Base-by-base conservation (phyloP, 139 green algal species). In the Micractinium conductrix region DNA sequence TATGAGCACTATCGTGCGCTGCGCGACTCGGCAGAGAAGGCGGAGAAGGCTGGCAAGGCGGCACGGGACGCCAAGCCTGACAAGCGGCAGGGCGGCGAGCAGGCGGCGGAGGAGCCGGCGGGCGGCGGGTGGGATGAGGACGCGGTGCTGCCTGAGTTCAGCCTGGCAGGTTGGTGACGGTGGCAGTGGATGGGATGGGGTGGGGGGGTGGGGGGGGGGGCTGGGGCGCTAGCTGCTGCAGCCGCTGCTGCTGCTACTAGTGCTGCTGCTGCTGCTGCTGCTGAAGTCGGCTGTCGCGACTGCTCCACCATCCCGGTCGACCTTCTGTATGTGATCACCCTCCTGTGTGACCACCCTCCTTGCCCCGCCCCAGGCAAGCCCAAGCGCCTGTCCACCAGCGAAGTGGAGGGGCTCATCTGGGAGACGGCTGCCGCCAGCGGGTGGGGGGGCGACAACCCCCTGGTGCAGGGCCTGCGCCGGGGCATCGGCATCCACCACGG, bases 401-500 rank as follows among this genome's bases (percentile, higher is more conserved):
- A 82, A 40, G 58, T 87, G 50, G 63, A 38, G 50, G 78, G 86
- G n/a, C 48, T 75, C 6, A 81, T 89, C 22, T 7, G 82, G 35
- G 45, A 85, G 53, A 35, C 85, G 24, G 50, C 50, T 70, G 48
- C 38, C 58, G 86, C 60, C 6, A 24, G 42, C 10, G 73, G 60
- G 16, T 43, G 74, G 42, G 74, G 71, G 21, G 44, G 22, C 2
- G 19, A 45, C 1, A 26, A 63, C 8, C 38, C 73, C 3, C 85
- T 91, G 58, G n/a, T 84, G 26, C 55, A 55, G 30, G 81, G 63
- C 4, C 83, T 93, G 67, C 26, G 69, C 28, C 81, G 87, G 0
- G 90, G 90, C 28, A 84, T 93, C 7, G 90, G 85, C 30, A 85
- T 86, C 26, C 91, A 94, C 70, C 91, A 94, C 74, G 82, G 73